These are phyloP conservation scores for Phytophthora europaea DNA, from an alignment of 352 stramenopile species.

Conservation along the genomic window DNA sequence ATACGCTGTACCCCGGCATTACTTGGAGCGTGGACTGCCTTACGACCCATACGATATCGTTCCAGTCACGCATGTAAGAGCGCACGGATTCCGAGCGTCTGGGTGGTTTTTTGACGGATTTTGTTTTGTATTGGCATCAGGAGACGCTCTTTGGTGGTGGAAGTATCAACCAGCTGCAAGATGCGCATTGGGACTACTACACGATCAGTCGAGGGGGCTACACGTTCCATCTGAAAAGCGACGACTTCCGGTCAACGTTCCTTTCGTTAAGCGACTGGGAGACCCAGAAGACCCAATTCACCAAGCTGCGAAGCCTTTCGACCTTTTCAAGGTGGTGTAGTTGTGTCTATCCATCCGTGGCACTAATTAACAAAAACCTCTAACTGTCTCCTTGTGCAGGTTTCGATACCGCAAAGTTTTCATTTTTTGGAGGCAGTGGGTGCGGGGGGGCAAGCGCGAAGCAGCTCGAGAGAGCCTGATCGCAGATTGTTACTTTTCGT, in stretches of 20 bases:
- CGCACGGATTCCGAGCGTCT: not conserved
- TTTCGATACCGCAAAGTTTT: slow-evolving; percentile 82
- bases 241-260: slow-evolving; percentile 56
- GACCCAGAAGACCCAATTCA: slow-evolving; percentile 57
- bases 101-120: no score
- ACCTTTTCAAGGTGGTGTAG: slow-evolving; percentile 63
- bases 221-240: slow-evolving; percentile 68
- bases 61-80: slow-evolving; percentile 63
- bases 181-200: slow-evolving; percentile 74
- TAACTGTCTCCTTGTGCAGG: slow-evolving; percentile 27
- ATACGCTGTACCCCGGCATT: slow-evolving; percentile 73
- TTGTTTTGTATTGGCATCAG: slow-evolving; percentile 6
- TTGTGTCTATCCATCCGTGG: not conserved
- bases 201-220: slow-evolving; percentile 66
- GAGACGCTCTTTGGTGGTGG: slow-evolving; percentile 35
- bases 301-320: slow-evolving; percentile 31
- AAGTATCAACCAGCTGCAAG: slow-evolving; percentile 36
- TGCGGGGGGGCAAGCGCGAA: slow-evolving; percentile 53
- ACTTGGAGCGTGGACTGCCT: slow-evolving; percentile 45
- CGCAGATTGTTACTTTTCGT: slow-evolving; percentile 61
- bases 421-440: slow-evolving; percentile 63
- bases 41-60: slow-evolving; percentile 83
- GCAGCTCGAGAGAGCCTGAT: slow-evolving; percentile 53
- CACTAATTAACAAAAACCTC: not conserved
- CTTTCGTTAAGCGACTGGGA: slow-evolving; percentile 62